Evolutionary conservation across 768 basidiomycete species (phyloP), one percentile per base, ranked within the genome.

Genomic region (Lyophyllum atratum): DNA sequence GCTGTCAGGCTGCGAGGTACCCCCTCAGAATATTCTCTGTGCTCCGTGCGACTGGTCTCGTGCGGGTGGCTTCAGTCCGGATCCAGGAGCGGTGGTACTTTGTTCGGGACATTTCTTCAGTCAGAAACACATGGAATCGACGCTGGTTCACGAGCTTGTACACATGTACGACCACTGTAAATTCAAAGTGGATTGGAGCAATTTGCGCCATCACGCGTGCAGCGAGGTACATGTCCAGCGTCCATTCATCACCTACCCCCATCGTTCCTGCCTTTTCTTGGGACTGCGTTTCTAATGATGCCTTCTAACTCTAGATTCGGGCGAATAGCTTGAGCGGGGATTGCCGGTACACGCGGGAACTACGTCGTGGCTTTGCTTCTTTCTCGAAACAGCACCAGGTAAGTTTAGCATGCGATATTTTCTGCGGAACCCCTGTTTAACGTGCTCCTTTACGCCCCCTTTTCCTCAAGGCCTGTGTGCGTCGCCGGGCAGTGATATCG

Each of bases 321-420:
- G 95, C 97, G 0, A 96, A 94, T 60, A 96, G 86, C 70, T 72
- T 98, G 49, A 92, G 92, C 60, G 95, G 96, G 8, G 96, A 98
- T 72, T 99, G 97, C 72, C 81, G 85, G 51, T 96, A 85, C 77
- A 81, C 82, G 31, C 83, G 94, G 58, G 95, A 98, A 72, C 69
- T 96, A 22, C 76, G 83, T 39, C 80, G 95, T 28, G 90, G 92
- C 4, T 82, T 89, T 67, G 77, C 87, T 58, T 74, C 84, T 4
- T 93, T 97, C 72, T 87, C 92, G 54, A 96, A 95, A 73, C 94
- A 97, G 66, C 95, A 98, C 72, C 93, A 96, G 83, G 95, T 93
- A 60, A 61, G 67, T 55, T 57, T 46, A 46, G 12, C 48, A 34
- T 28, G 19, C 50, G 42, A 24, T 29, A 31, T 24, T 59, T 60